A percentile compares a stretch with the other conserved stretches of the same genome.
phyloP scores from a whole-genome alignment of 2,329 filamentous ascomycete species.

The Paracorniculantispora psalliotae region DNA sequence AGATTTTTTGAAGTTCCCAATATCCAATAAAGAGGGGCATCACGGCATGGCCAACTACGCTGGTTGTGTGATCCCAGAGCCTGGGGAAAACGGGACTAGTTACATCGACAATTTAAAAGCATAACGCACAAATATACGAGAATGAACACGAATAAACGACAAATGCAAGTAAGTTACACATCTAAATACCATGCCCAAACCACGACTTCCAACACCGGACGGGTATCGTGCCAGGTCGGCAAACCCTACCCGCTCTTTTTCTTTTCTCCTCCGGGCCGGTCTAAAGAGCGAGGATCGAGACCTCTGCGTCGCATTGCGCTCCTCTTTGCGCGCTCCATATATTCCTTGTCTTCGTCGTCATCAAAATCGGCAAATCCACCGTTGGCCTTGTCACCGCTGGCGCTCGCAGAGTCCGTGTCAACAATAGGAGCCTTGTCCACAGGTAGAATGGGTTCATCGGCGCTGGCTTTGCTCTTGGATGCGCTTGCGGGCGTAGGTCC shows the following conservation, averaged over 20 bases:
- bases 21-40: too few species aligned
- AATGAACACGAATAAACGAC: neutral
- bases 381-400: neutral
- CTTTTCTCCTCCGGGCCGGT: neutral
- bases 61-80: too few species aligned
- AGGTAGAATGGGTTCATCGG: slow-evolving; percentile 37
- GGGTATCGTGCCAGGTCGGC: neutral
- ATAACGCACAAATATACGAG: neutral
- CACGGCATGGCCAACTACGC: too few species aligned
- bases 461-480: slow-evolving; percentile 21
- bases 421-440: slow-evolving; percentile 67
- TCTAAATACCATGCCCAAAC: neutral
- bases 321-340: slow-evolving; percentile 68
- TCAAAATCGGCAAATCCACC: slow-evolving; percentile 66
- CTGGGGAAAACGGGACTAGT: too few species aligned
- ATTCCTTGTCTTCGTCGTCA: slow-evolving; percentile 65
- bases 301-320: slow-evolving; percentile 71
- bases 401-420: slow-evolving; percentile 34
- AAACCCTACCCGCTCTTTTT: neutral
- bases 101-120: too few species aligned
- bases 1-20: too few species aligned
- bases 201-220: neutral
- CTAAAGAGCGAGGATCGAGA: slow-evolving; percentile 55
- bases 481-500: slow-evolving; percentile 64
- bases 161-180: neutral